phyloP scores from a whole-genome alignment of 164 flowering plant species.

The Cinnamomum micranthum region DNA sequence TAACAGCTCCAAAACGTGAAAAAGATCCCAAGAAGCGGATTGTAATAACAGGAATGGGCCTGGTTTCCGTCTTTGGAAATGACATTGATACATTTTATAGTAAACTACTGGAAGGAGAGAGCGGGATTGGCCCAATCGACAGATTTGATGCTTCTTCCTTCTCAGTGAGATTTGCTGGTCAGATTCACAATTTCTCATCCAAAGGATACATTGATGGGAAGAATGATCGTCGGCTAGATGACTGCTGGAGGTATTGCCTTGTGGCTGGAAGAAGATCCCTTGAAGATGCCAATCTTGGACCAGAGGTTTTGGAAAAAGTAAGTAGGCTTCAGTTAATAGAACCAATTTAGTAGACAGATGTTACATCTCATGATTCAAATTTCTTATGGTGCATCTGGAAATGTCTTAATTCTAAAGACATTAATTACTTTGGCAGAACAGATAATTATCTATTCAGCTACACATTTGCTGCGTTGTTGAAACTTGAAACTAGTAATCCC shows the following conservation, averaged over 20 bases:
- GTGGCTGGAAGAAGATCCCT: conserved; percentile 73
- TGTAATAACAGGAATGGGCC: conserved; percentile 77
- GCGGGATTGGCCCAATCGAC: conserved; percentile 64
- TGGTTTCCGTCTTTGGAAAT: conserved; percentile 68
- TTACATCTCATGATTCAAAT: neutral
- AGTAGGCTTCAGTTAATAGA: neutral
- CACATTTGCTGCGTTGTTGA: neutral
- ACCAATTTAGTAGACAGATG: neutral
- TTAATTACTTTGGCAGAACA: neutral
- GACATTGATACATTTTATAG: conserved; percentile 60
- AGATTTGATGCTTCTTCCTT: conserved; percentile 61
- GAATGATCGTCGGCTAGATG: conserved; percentile 71
- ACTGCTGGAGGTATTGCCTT: conserved; percentile 66
- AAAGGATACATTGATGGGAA: conserved; percentile 71
- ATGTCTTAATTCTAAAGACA: neutral
- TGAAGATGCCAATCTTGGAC: conserved; percentile 59
- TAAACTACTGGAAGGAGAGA: conserved; percentile 62
- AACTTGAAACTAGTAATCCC: no score
- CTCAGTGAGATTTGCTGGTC: conserved; percentile 63
- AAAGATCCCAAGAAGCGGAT: conserved; percentile 64
- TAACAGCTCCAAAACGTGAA: conserved; percentile 64
- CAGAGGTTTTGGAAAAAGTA: conserved; percentile 41
- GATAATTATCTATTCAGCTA: no score
- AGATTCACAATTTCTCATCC: conserved; percentile 60
- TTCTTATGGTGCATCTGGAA: neutral